A percentile compares a stretch with the other conserved stretches of the same genome.
Evolutionary conservation across 176 grass and related monocot genomes (phyloP).

Genomic region (Aegilops umbellulata): DNA sequence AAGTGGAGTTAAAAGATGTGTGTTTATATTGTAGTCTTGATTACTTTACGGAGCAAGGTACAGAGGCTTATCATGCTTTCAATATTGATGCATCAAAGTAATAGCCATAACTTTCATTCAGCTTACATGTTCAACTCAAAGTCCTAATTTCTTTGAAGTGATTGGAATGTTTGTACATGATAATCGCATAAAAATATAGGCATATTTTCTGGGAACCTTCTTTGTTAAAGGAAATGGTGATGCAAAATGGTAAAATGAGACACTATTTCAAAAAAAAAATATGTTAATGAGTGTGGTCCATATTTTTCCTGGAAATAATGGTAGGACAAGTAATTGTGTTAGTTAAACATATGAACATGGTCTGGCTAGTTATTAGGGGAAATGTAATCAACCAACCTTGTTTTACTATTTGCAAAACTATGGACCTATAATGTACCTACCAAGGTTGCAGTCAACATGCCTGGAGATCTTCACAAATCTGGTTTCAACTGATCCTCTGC

Average conservation of each 20-base stretch:
- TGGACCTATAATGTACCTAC: neutral
- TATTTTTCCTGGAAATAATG: neutral
- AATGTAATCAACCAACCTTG: neutral
- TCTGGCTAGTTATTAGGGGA: neutral
- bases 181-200: neutral
- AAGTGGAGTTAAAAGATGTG: neutral
- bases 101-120: neutral
- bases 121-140: neutral
- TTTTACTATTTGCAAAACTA: neutral
- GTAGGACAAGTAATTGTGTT: conserved; percentile 6
- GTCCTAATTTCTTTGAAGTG: neutral
- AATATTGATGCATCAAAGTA: neutral
- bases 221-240: conserved; percentile 9
- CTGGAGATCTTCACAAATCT: conserved; percentile 36
- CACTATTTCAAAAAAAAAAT: neutral
- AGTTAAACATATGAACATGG: neutral
- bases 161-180: conserved; percentile 8
- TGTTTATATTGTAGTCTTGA: neutral
- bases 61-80: neutral
- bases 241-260: neutral
- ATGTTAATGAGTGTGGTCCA: neutral
- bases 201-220: neutral
- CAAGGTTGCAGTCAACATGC: conserved; percentile 12
- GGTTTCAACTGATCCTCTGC: conserved; percentile 9
- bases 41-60: neutral